Evolutionary conservation across 352 stramenopile genomes (phyloP).

Genomic region (Globisporangium apiculatum): DNA sequence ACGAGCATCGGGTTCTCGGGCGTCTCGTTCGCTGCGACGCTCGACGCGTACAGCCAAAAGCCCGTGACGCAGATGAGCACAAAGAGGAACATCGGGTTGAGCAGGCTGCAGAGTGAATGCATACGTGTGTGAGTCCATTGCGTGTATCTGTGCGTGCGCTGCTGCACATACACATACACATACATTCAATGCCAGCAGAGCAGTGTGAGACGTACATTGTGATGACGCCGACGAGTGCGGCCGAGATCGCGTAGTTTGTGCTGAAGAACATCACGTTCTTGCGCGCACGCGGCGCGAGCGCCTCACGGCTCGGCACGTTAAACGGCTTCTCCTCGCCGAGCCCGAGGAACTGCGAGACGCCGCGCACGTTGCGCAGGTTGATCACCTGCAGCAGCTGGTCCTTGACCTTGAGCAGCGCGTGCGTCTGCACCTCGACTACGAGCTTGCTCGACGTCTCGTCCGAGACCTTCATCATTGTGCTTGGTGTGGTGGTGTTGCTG

Average conservation of each 20-base stretch:
- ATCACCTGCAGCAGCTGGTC: slow-evolving; percentile 60
- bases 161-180: slow-evolving; percentile 3
- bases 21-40: slow-evolving; percentile 54
- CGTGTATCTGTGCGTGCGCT: background rate
- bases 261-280: slow-evolving; percentile 84
- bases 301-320: slow-evolving; percentile 62
- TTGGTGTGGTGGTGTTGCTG: no score
- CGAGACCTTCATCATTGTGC: slow-evolving; percentile 40
- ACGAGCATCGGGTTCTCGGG: slow-evolving; percentile 70
- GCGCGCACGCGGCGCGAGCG: slow-evolving; percentile 48
- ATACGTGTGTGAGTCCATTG: no score
- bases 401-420: slow-evolving; percentile 57
- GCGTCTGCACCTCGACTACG: slow-evolving; percentile 53
- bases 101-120: slow-evolving; percentile 22
- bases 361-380: slow-evolving; percentile 70
- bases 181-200: background rate
- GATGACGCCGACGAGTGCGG: slow-evolving; percentile 64
- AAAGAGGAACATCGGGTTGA: slow-evolving; percentile 87
- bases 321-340: slow-evolving; percentile 84
- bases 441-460: slow-evolving; percentile 46
- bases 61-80: slow-evolving; percentile 75
- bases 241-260: slow-evolving; percentile 80
- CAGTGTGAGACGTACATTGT: slow-evolving; percentile 49
- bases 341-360: slow-evolving; percentile 77
- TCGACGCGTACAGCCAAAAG: slow-evolving; percentile 81